These are phyloP conservation scores for Purpureocillium lavendulum DNA, from an alignment of 2,329 filamentous ascomycete species.

Conservation along the genomic window DNA sequence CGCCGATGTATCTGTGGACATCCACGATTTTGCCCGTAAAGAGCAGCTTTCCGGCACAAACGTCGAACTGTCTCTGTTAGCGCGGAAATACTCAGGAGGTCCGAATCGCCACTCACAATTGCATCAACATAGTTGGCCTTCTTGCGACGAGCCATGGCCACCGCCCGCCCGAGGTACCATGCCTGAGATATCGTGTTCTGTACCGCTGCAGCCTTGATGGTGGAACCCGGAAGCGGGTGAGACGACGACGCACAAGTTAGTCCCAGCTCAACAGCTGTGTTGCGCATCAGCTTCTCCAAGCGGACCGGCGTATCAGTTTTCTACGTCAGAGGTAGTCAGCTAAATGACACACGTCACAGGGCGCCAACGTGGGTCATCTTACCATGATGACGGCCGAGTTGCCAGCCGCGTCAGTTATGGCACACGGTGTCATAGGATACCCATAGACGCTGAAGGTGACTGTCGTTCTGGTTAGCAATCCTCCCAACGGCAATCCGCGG, in stretches of 20 bases:
- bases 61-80: constrained; percentile 14
- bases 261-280: constrained; percentile 27
- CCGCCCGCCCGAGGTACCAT: constrained; percentile 23
- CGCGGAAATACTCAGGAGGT: too few relatives aligned
- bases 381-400: constrained; percentile 25
- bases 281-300: constrained; percentile 25
- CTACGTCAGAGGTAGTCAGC: constrained; percentile 11
- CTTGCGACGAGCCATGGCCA: constrained; percentile 18
- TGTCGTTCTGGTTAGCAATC: constrained; percentile 5
- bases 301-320: constrained; percentile 23
- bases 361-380: too few relatives aligned
- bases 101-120: constrained; percentile 11
- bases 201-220: constrained; percentile 1
- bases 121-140: constrained; percentile 20
- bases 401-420: constrained; percentile 26
- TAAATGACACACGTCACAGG: too few relatives aligned
- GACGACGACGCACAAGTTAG: constrained; percentile 26
- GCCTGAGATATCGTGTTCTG: constrained; percentile 22
- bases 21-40: constrained; percentile 32
- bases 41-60: constrained; percentile 25
- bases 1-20: constrained; percentile 26
- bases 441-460: constrained; percentile 30
- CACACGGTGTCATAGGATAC: constrained; percentile 24
- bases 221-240: constrained; percentile 19
- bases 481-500: too few relatives aligned